These are phyloP conservation scores for Chimonanthus praecox DNA, from an alignment of 164 flowering plant genomes.

Conservation along the genomic window DNA sequence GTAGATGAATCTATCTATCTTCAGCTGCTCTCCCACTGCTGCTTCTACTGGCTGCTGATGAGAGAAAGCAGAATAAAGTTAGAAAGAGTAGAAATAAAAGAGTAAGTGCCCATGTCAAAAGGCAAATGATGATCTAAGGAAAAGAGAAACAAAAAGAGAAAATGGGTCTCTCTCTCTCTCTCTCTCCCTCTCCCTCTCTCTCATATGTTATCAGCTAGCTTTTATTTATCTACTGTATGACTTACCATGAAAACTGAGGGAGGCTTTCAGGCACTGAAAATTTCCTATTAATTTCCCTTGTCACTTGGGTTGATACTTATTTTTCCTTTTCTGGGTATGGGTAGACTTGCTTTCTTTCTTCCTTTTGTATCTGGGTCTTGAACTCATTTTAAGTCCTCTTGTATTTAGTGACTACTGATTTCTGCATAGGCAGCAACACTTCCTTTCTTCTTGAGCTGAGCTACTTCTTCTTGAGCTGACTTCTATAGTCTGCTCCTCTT, in stretches of 20 bases:
- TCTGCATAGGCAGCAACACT: too few relatives aligned
- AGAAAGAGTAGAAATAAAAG: too few relatives aligned
- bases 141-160: neutral
- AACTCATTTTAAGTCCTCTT: neutral
- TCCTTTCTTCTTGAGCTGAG: neutral
- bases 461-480: neutral
- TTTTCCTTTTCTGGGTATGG: neutral
- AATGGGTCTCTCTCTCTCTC: neutral
- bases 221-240: neutral
- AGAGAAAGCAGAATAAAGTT: too few relatives aligned
- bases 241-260: slow-evolving; percentile 9
- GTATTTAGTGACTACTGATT: neutral
- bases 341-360: neutral
- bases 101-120: slow-evolving; percentile 3
- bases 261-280: neutral
- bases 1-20: too few relatives aligned
- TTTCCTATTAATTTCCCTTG: neutral
- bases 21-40: too few relatives aligned
- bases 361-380: neutral
- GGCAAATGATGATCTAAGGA: slow-evolving; percentile 3
- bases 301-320: neutral
- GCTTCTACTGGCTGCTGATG: too few relatives aligned
- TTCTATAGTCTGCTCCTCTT: too few relatives aligned
- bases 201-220: neutral
- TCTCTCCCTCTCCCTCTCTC: neutral